These are phyloP conservation scores for Pseudopyricularia cyperi DNA, from an alignment of 2,329 filamentous ascomycete genomes.

Conservation along the genomic window DNA sequence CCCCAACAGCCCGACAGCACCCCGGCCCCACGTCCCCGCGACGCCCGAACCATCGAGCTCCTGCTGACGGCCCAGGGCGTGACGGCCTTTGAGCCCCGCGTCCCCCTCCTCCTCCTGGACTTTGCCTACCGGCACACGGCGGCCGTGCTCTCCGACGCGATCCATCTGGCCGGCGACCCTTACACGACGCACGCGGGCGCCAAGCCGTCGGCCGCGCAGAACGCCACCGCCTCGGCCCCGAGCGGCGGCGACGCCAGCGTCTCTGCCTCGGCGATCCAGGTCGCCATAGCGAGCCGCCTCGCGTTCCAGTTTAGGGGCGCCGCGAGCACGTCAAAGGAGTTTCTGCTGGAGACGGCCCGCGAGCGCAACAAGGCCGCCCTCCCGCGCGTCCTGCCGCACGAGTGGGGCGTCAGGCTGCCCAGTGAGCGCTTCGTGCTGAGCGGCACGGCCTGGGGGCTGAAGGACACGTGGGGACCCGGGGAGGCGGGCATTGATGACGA, in stretches of 20 bases:
- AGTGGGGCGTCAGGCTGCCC: conserved; percentile 55
- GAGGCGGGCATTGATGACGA: conserved; percentile 29
- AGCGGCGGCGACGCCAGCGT: conserved; percentile 41
- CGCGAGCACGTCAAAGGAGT: conserved; percentile 52
- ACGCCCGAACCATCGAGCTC: conserved; percentile 67
- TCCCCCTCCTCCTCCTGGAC: conserved; percentile 71
- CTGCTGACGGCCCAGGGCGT: conserved; percentile 70
- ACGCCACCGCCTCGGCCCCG: conserved; percentile 32
- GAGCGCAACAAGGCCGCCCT: conserved; percentile 56
- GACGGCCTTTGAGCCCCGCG: conserved; percentile 67
- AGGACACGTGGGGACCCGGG: conserved; percentile 39
- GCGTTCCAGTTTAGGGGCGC: conserved; percentile 55
- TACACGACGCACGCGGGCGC: conserved; percentile 46
- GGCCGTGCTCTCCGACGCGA: conserved; percentile 55
- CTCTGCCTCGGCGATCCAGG: conserved; percentile 51
- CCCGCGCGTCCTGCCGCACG: conserved; percentile 47
- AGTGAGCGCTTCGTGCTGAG: conserved; percentile 57
- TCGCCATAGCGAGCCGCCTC: conserved; percentile 58
- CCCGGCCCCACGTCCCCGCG: conserved; percentile 51
- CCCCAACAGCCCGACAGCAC: conserved; percentile 12
- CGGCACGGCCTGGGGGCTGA: conserved; percentile 51
- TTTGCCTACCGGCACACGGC: conserved; percentile 76
- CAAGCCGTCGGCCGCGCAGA: conserved; percentile 34
- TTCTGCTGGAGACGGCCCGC: conserved; percentile 60
- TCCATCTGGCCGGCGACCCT: conserved; percentile 56